A percentile compares a stretch with the other conserved stretches of the same genome.
Evolutionary conservation across 495 filamentous ascomycete species (phyloP).

Genomic region (Podospora comata): DNA sequence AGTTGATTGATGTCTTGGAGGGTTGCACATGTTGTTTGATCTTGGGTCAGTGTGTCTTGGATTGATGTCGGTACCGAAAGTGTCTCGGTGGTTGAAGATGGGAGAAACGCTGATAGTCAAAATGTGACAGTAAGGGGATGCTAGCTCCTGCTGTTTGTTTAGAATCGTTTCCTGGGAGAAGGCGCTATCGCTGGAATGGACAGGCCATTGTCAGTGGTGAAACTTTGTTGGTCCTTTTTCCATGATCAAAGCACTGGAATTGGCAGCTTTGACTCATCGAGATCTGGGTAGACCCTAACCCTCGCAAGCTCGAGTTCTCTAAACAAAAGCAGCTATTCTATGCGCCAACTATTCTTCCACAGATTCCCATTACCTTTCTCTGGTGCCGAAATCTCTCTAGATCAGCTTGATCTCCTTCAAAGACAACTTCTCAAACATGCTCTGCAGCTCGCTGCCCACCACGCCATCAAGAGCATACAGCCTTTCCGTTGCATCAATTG

Average conservation of each 20-base stretch:
- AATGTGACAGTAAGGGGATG: background rate
- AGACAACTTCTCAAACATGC: background rate
- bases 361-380: too few relatives aligned
- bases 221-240: background rate
- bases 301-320: background rate
- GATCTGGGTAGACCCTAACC: background rate
- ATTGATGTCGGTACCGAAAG: too few relatives aligned
- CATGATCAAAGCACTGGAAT: too few relatives aligned
- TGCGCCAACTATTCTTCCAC: too few relatives aligned
- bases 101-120: background rate
- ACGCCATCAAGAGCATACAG: background rate
- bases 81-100: background rate
- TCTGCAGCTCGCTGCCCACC: background rate
- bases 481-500: background rate
- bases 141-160: background rate
- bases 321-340: too few relatives aligned
- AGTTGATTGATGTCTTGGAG: background rate
- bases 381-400: background rate
- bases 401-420: background rate
- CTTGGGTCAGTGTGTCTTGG: background rate
- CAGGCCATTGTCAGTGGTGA: background rate
- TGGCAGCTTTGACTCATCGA: background rate
- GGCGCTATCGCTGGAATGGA: background rate
- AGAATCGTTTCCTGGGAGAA: background rate
- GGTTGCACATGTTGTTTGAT: constrained; percentile 13